Evolutionary conservation across 495 filamentous ascomycete species (phyloP).

Genomic region (Aspergillus affinis): DNA sequence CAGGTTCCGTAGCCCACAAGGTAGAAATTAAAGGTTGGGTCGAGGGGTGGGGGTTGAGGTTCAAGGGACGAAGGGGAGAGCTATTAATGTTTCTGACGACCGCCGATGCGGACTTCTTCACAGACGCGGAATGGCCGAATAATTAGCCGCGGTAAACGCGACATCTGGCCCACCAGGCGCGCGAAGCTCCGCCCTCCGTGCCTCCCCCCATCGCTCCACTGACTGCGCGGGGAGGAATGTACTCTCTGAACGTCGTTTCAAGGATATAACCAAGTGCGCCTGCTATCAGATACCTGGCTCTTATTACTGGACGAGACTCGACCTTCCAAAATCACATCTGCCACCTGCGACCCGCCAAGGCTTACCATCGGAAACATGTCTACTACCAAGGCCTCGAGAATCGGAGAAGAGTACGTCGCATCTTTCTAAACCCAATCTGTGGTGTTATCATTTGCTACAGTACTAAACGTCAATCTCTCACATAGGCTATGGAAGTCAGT

Average conservation of each 20-base stretch:
- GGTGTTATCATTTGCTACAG: conserved; percentile 1
- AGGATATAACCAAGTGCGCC: not conserved
- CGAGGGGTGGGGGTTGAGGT: not conserved
- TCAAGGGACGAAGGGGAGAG: not conserved
- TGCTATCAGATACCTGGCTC: not conserved
- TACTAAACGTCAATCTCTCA: conserved; percentile 29
- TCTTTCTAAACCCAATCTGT: conserved; percentile 7
- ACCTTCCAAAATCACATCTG: not conserved
- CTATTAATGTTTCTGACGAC: not conserved
- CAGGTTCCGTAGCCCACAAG: not conserved
- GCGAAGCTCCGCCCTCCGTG: conserved; percentile 15
- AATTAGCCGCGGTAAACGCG: not conserved
- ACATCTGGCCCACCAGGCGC: conserved; percentile 12
- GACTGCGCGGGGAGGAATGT: conserved; percentile 21
- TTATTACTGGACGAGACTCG: not conserved
- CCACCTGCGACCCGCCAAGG: not conserved
- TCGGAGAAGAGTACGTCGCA: conserved; percentile 91
- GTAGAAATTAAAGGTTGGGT: not conserved
- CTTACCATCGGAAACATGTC: conserved; percentile 50
- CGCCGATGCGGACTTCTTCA: not conserved
- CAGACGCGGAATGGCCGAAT: not conserved
- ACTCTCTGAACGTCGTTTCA: conserved; percentile 7
- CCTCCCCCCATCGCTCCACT: conserved; percentile 17
- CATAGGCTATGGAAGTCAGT: conserved; percentile 96
- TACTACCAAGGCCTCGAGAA: conserved; percentile 77